Percentiles rank a stretch among this genome's conserved stretches.
Conservation (phyloP, 106 monocot species). For the Allium fistulosum region DNA sequence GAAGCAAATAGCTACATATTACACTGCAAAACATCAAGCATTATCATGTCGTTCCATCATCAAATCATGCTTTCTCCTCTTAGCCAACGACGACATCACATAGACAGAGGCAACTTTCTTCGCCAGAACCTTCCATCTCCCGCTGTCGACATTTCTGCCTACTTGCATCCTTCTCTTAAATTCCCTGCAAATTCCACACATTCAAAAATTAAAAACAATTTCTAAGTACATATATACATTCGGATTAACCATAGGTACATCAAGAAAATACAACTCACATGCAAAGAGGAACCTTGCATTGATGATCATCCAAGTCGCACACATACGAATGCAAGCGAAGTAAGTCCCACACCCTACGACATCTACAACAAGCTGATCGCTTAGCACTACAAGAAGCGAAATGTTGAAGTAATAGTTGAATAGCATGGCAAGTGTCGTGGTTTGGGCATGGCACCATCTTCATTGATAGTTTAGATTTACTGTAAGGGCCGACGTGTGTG, state of each 20-base stretch:
- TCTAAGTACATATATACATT: background rate
- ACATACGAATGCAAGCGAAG: conserved; percentile 60
- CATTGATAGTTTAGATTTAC: background rate
- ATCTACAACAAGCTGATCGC: conserved; percentile 31
- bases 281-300: conserved; percentile 51
- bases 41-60: too few species aligned
- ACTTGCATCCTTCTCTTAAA: conserved; percentile 38
- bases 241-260: background rate
- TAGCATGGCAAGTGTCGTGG: conserved; percentile 3
- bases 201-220: background rate
- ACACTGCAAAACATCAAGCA: too few species aligned
- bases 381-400: conserved; percentile 36
- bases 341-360: conserved; percentile 66
- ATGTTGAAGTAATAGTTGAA: conserved; percentile 62
- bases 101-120: conserved; percentile 47
- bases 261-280: background rate
- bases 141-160: conserved; percentile 32
- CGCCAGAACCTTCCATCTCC: conserved; percentile 50
- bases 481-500: background rate
- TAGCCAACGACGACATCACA: conserved; percentile 38
- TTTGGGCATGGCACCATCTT: background rate
- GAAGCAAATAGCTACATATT: too few species aligned
- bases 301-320: conserved; percentile 33
- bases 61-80: conserved; percentile 20
- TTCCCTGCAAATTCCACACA: conserved; percentile 38